Evolutionary conservation across 2,329 filamentous ascomycete species (phyloP), one percentile per base, ranked within the genome.

Genomic region (Colletotrichum viniferum): DNA sequence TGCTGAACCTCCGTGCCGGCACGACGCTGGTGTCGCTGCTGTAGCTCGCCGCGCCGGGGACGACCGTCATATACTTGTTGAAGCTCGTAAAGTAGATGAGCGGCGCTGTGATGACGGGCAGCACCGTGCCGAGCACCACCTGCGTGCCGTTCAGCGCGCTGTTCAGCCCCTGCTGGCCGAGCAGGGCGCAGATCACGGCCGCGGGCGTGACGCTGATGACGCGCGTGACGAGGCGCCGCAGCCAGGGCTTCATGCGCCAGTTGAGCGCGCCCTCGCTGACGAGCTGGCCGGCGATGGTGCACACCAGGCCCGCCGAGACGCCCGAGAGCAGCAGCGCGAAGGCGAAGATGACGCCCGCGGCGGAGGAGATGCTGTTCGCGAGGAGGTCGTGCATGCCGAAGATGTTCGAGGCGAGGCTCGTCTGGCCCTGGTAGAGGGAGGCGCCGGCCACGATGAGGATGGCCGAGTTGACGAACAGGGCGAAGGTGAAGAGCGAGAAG

Each of bases 281-380:
- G 92, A 98, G 96, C 83, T 98, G 95, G 0, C 95, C 95, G 0
- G 95, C 91, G 78, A 98, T 97, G 4, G 96, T 98, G 85, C 95
- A 97, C 4, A 97, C 93, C 58, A 98, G 94, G 5, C 95, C 95
- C 0, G 95, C 95, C 2, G 92, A 94, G 14, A 95, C 90, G 16
- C 95, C 95, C 0, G 94, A 96, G 0, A 97, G 90, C 0, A 98
- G 89, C 1, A 98, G 87, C 0, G 95, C 95, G 3, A 97, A 87
- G 1, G 94, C 95, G 78, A 98, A 98, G n/a, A 98, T 88, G 4
- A 94, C 94, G 3, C 95, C 96, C 1, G 95, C 96, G 0, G 90
- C 94, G 0, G 93, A 92, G 2, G 94, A 92, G 68, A 98, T 91
- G 74, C 91, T 93, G 0, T 83, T 80, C 1, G 92, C 89, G 1